Evolutionary conservation across 2,329 filamentous ascomycete species (phyloP).

Genomic region (Onygenales sp.): DNA sequence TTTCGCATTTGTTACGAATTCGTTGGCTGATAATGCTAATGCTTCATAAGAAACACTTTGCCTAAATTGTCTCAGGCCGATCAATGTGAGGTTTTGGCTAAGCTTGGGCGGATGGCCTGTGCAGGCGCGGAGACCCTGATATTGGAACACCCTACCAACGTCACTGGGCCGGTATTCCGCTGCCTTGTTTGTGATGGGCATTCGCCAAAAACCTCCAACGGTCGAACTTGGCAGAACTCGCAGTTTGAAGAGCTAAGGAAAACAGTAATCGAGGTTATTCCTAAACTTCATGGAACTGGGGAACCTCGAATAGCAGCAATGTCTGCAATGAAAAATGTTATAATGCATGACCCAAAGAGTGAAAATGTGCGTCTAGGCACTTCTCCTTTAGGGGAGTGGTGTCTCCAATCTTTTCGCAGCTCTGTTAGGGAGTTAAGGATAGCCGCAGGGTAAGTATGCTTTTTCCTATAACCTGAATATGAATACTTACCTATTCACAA

Average conservation of each 20-base stretch:
- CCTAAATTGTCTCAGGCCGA: constrained; percentile 38
- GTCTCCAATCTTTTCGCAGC: constrained; percentile 70
- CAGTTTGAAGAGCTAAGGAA: constrained; percentile 28
- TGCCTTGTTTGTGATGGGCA: constrained; percentile 31
- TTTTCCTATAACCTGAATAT: constrained; percentile 9
- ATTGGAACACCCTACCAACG: constrained; percentile 18
- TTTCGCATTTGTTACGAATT: constrained; percentile 8
- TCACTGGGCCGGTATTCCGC: constrained; percentile 16
- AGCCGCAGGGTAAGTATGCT: constrained; percentile 52
- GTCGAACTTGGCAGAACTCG: constrained; percentile 10
- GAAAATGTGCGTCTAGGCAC: constrained; percentile 57
- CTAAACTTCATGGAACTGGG: constrained; percentile 40
- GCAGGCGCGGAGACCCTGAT: constrained; percentile 41
- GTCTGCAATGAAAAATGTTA: constrained; percentile 58
- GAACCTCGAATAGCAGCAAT: constrained; percentile 60
- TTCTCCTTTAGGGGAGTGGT: constrained; percentile 67
- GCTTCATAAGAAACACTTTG: constrained; percentile 32
- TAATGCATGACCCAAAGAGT: constrained; percentile 54
- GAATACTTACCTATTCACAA: constrained; percentile 8
- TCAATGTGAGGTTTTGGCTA: constrained; percentile 45
- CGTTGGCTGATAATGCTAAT: constrained; percentile 3
- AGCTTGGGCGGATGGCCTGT: constrained; percentile 51
- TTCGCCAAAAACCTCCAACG: constrained; percentile 9
- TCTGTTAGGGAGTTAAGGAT: constrained; percentile 78
- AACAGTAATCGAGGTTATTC: constrained; percentile 34